These are phyloP conservation scores for Daedalea quercina DNA, from an alignment of 768 basidiomycete genomes.

Conservation along the genomic window DNA sequence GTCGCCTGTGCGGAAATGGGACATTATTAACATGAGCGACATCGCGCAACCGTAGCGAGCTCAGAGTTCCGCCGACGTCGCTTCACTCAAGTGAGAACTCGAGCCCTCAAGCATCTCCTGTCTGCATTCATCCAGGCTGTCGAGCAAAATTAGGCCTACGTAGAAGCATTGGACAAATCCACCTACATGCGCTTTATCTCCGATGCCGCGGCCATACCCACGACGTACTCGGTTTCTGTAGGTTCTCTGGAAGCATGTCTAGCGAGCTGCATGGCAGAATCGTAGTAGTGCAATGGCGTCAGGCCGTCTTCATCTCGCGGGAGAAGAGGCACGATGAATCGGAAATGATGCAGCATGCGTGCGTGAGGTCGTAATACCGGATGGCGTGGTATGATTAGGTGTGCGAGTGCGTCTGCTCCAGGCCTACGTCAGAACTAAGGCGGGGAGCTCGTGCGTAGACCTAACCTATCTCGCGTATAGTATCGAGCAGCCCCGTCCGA, in stretches of 20 bases:
- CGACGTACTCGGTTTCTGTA: slow-evolving; percentile 58
- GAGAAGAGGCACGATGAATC: slow-evolving; percentile 63
- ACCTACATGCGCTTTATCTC: slow-evolving; percentile 58
- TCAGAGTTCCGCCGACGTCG: slow-evolving; percentile 1
- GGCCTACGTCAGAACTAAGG: neutral
- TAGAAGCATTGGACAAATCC: neutral
- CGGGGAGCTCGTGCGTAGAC: slow-evolving; percentile 1
- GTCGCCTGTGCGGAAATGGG: too few species aligned
- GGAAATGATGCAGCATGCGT: slow-evolving; percentile 76
- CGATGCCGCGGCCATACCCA: slow-evolving; percentile 54
- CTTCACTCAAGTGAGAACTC: slow-evolving; percentile 32
- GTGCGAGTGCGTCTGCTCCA: slow-evolving; percentile 56
- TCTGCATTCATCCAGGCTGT: slow-evolving; percentile 56
- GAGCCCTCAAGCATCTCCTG: slow-evolving; percentile 59
- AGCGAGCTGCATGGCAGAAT: slow-evolving; percentile 68
- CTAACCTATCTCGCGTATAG: slow-evolving; percentile 64
- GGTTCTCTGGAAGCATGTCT: slow-evolving; percentile 54
- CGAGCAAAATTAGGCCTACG: neutral
- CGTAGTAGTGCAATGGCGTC: slow-evolving; percentile 68
- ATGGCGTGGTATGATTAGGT: slow-evolving; percentile 64
- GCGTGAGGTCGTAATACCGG: slow-evolving; percentile 64
- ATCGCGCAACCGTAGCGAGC: neutral
- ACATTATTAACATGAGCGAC: neutral
- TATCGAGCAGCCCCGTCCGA: slow-evolving; percentile 63
- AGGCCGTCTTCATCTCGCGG: slow-evolving; percentile 54